Conservation (phyloP, 805 yeast genomes). For the Peterozyma toletana region DNA sequence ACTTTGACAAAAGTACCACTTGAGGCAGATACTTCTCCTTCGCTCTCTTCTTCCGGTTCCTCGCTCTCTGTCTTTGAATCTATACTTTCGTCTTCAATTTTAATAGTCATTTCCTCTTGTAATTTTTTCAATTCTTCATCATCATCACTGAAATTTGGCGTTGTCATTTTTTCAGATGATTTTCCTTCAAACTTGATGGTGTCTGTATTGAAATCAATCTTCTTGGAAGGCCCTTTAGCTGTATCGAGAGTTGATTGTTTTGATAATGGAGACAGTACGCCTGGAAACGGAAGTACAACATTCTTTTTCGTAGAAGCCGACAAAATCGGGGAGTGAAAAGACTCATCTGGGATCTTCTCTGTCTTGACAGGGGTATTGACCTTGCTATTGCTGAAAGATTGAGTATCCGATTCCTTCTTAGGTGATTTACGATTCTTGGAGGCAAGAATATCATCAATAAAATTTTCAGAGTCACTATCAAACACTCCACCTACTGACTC, state of each 20-base stretch:
- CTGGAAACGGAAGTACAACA: too few relatives aligned
- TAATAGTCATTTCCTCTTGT: conserved; percentile 6
- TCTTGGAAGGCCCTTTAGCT: background rate
- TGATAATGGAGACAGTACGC: too few relatives aligned
- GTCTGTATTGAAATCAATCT: background rate
- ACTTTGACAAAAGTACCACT: background rate
- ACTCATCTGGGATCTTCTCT: too few relatives aligned
- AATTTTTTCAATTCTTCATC: conserved; percentile 9
- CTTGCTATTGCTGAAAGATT: too few relatives aligned
- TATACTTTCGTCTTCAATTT: conserved; percentile 5
- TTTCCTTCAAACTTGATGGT: conserved; percentile 8
- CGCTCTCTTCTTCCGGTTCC: conserved; percentile 3
- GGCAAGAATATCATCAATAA: too few relatives aligned
- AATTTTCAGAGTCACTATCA: too few relatives aligned
- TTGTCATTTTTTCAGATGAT: conserved; percentile 2
- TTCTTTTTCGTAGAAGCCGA: too few relatives aligned
- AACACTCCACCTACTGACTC: too few relatives aligned
- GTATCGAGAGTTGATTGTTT: background rate
- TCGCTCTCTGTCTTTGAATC: background rate
- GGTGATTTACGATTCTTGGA: too few relatives aligned
- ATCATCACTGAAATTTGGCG: conserved; percentile 10
- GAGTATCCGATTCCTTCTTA: too few relatives aligned
- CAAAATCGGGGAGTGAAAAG: too few relatives aligned
- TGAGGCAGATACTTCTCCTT: conserved; percentile 1
- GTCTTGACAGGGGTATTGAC: too few relatives aligned